phyloP scores from a whole-genome alignment of 305 asterid genomes.

The Plantago lanceolata region DNA sequence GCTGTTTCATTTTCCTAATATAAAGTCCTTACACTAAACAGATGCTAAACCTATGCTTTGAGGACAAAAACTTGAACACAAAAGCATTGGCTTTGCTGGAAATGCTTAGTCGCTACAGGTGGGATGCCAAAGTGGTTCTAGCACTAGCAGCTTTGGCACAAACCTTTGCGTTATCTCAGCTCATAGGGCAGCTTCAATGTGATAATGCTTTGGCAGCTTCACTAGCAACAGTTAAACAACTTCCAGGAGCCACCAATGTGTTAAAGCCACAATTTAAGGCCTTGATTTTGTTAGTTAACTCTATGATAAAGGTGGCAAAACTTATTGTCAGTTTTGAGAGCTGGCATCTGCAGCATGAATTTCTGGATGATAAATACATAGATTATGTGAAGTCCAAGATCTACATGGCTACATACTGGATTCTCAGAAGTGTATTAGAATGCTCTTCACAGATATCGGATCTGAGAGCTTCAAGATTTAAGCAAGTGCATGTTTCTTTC shows the following conservation, averaged over 20 bases:
- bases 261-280: conserved; percentile 42
- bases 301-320: conserved; percentile 46
- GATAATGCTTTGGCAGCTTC: conserved; percentile 37
- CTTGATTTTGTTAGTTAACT: conserved; percentile 38
- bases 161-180: conserved; percentile 46
- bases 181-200: conserved; percentile 39
- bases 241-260: conserved; percentile 29
- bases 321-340: conserved; percentile 40
- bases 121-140: conserved; percentile 63
- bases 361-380: conserved; percentile 34
- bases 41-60: conserved; percentile 37
- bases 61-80: conserved; percentile 37
- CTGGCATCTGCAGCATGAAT: conserved; percentile 41
- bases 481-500: conserved; percentile 82
- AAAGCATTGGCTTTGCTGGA: conserved; percentile 51
- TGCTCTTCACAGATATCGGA: conserved; percentile 49
- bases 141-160: conserved; percentile 49
- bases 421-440: conserved; percentile 48
- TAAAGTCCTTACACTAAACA: conserved; percentile 26
- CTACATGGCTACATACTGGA: conserved; percentile 61
- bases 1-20: conserved; percentile 4
- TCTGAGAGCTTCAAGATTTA: conserved; percentile 41
- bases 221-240: conserved; percentile 39
- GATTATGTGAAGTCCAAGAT: conserved; percentile 38
- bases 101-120: conserved; percentile 40